A percentile compares a stretch with the other conserved stretches of the same genome.
Conservation (phyloP, 805 yeast species). For the Sugiyamaella smithiae region DNA sequence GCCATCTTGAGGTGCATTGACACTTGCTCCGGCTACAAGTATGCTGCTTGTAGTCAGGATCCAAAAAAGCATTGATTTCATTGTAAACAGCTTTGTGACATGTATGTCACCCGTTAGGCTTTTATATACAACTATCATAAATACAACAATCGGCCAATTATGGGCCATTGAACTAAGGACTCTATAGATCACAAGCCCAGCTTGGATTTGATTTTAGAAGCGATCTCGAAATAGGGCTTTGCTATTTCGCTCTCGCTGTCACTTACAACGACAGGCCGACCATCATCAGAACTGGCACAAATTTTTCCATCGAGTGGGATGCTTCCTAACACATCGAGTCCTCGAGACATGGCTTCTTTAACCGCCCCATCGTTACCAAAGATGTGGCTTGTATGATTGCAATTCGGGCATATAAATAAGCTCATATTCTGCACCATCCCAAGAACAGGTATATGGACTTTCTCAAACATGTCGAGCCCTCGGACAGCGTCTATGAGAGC, state of each 20-base stretch:
- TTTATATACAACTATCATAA: background rate
- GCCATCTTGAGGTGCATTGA: background rate
- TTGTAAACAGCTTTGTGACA: background rate
- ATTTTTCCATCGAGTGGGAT: constrained; percentile 65
- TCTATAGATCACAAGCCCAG: constrained; percentile 7
- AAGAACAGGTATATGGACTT: constrained; percentile 65
- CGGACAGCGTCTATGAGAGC: constrained; percentile 77
- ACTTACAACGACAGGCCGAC: constrained; percentile 58
- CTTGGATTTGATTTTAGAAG: constrained; percentile 36
- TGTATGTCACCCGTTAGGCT: too few species aligned
- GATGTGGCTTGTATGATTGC: constrained; percentile 67
- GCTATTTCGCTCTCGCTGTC: constrained; percentile 39
- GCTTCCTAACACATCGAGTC: constrained; percentile 55
- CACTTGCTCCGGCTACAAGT: background rate
- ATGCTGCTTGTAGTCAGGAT: background rate
- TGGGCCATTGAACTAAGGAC: background rate
- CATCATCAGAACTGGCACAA: constrained; percentile 59
- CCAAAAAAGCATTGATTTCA: background rate
- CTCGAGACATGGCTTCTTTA: constrained; percentile 44
- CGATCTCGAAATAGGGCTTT: constrained; percentile 49
- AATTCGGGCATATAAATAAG: constrained; percentile 68
- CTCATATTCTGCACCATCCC: constrained; percentile 88
- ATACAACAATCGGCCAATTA: background rate
- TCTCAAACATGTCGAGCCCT: constrained; percentile 74
- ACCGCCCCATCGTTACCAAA: constrained; percentile 68